phyloP scores from a whole-genome alignment of 2,329 filamentous ascomycete species.

The Rhinocladiella similis region DNA sequence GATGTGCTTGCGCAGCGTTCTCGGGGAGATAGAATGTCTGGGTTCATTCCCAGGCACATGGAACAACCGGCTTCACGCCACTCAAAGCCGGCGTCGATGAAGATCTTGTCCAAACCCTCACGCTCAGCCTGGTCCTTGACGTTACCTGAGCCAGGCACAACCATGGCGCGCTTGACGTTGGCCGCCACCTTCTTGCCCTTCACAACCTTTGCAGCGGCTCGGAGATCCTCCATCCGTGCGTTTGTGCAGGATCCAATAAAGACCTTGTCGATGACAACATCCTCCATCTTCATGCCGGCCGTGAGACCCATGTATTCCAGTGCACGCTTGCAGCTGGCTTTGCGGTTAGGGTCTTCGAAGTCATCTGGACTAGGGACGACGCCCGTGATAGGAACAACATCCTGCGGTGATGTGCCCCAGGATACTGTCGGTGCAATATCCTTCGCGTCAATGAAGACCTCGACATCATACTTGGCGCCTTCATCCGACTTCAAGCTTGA shows the following conservation, averaged over 20 bases:
- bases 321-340: slow-evolving; percentile 74
- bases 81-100: slow-evolving; percentile 88
- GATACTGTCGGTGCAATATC: slow-evolving; percentile 92
- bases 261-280: slow-evolving; percentile 90
- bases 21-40: slow-evolving; percentile 87
- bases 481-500: slow-evolving; percentile 78
- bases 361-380: slow-evolving; percentile 87
- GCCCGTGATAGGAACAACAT: slow-evolving; percentile 91
- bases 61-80: slow-evolving; percentile 98
- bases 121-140: slow-evolving; percentile 89
- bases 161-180: slow-evolving; percentile 92
- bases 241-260: slow-evolving; percentile 99
- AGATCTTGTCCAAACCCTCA: slow-evolving; percentile 92
- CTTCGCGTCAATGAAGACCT: slow-evolving; percentile 86
- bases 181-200: slow-evolving; percentile 81
- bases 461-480: slow-evolving; percentile 85
- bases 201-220: slow-evolving; percentile 81
- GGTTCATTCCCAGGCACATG: slow-evolving; percentile 99
- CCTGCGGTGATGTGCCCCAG: slow-evolving; percentile 96
- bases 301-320: slow-evolving; percentile 95
- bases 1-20: slow-evolving; percentile 95
- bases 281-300: slow-evolving; percentile 83
- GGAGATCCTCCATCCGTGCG: slow-evolving; percentile 91
- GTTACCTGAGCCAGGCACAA: slow-evolving; percentile 92
- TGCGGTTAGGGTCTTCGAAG: slow-evolving; percentile 77